Evolutionary conservation across 495 filamentous ascomycete genomes (phyloP), one percentile per base, ranked within the genome.

Genomic region (Podospora australis): DNA sequence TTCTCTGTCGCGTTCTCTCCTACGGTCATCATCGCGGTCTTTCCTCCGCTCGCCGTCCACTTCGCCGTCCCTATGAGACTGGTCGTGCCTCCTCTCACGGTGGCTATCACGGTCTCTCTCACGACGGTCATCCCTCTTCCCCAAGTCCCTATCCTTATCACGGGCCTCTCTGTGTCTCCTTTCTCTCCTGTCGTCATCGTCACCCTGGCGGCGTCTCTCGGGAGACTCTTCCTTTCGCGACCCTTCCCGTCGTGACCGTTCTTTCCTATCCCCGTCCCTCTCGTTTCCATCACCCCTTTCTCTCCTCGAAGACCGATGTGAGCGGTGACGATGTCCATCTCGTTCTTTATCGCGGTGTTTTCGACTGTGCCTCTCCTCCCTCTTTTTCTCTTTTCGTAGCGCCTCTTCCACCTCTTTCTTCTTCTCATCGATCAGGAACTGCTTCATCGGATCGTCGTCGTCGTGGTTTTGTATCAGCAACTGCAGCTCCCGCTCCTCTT

Each of bases 381-480:
- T 57, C 38, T 42, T 70, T 49, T 72, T 70, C 46, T 76, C 66
- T 52, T 67, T 79, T 52, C 75, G 72, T 55, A 87, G 58, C 1
- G 88, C 90, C 41, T 70, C 74, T 26, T 82, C 79, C 26, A 95
- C 79, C 63, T 96, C 88, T 53, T 89, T 86, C 59, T 84, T 87
- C 77, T 96, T 96, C 69, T 92, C 84, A 36, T 88, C 72, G 20
- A 96, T 77, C 41, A 96, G 64, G 60, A 86, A 94, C 43, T 80
- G 79, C 68, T 96, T 97, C 92, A 97, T 96, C 2, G 92, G 91
- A 68, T 98, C 91, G 56, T 96, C 92, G 19, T 96, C 90, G 54
- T 96, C 91, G 53, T 94, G 84, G 16, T 89, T 81, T 49, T 74
- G 67, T 14, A 92, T 81, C 56, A 96, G 60, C 44, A 81, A 78